Evolutionary conservation across 345 rosid species (phyloP), one percentile per base, ranked within the genome.

Genomic region (Schrenkiella parvula): DNA sequence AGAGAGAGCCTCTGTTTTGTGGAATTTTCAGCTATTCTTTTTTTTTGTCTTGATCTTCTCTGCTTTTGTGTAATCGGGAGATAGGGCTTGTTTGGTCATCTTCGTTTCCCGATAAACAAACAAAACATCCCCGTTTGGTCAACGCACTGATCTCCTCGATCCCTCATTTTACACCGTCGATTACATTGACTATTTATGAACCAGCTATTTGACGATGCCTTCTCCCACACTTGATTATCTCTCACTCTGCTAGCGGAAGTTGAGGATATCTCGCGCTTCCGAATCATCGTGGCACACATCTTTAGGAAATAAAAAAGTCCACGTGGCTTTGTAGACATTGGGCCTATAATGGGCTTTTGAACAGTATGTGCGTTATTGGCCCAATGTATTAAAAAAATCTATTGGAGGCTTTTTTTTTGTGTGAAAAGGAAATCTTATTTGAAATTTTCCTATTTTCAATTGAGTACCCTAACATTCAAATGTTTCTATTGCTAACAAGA

Each of bases 81-180:
- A 86, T 85, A 83, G 71, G 77, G 60, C 75, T 58, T 90, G 88
- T 85, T 89, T 85, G 98, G 96, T 86, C 80, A 81, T 81, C 87
- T 70, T 74, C 63, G 79, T 54, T 39, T 78, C 81, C 4, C 6
- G 43, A 63, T 75, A 60, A 71, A 67, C 78, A 64, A 66, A 84
- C 84, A 82, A 82, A 83, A 75, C 39, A 52, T n/a, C 29, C 25
- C 15, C 52, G 18, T 64, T 64, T 55, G 25, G 75, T 76, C 67
- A 55, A 64, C 25, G 61, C 25, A 47, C 12, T 41, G 6, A 71
- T 9, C 71, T 41, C 10, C 21, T 9, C 3, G 5, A 29, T 31
- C 50, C 5, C 5, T 76, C 10, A 47, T 34, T 71, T 5, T 42
- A n/a, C 37, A 39, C 80, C 80, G 80, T 77, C 26, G 68, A 71